phyloP scores from a whole-genome alignment of 208 protist species.

The Leptomonas pyrrhocoris region DNA sequence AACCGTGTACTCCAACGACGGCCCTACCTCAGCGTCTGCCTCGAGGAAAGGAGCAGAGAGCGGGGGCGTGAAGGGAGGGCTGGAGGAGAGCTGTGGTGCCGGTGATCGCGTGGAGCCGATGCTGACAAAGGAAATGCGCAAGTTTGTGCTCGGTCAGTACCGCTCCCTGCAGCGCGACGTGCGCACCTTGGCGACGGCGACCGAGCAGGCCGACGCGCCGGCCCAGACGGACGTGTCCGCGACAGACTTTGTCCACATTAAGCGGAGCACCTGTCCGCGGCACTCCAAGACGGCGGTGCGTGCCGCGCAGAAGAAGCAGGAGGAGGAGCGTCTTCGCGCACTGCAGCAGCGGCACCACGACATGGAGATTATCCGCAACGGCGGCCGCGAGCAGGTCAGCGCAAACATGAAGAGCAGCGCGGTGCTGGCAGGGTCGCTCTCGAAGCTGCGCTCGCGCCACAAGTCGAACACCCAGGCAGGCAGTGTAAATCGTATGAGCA shows the following conservation, averaged over 20 bases:
- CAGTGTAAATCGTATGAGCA: neutral
- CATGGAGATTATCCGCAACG: conserved; percentile 52
- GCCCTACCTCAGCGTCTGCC: neutral
- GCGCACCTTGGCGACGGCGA: neutral
- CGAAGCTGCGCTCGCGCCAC: conserved; percentile 29
- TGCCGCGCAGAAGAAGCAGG: conserved; percentile 22
- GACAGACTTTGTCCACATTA: conserved; percentile 28
- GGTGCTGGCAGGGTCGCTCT: conserved; percentile 37
- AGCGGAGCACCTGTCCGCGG: conserved; percentile 25
- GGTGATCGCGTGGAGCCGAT: conserved; percentile 1
- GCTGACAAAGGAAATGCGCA: conserved; percentile 31
- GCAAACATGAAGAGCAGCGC: conserved; percentile 45
- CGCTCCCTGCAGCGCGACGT: conserved; percentile 40
- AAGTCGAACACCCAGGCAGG: neutral
- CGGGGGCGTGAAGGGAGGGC: neutral
- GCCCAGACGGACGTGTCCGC: conserved; percentile 3
- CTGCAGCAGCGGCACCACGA: conserved; percentile 60
- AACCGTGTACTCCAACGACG: neutral
- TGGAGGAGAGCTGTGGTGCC: neutral
- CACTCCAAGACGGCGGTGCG: conserved; percentile 33
- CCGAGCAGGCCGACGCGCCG: neutral
- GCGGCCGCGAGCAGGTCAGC: conserved; percentile 45
- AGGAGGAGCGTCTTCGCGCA: conserved; percentile 43
- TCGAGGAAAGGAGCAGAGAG: neutral
- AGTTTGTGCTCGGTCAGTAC: conserved; percentile 47